phyloP scores from a whole-genome alignment of 192 early-diverging fungal species.

The Coemansia sp. region DNA sequence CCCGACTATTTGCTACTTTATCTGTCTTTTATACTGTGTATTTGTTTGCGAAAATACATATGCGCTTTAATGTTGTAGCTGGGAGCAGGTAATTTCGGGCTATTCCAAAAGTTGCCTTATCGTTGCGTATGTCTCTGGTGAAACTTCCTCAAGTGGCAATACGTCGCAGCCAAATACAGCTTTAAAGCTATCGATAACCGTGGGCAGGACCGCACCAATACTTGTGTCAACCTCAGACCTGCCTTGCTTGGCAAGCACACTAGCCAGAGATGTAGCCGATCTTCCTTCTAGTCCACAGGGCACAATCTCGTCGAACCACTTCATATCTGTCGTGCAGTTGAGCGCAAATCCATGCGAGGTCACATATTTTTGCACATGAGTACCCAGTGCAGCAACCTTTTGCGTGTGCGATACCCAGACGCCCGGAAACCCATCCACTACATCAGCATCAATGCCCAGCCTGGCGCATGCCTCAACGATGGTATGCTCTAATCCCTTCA shows the following conservation, averaged over 20 bases:
- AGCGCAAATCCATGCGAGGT: conserved; percentile 94
- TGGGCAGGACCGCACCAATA: conserved; percentile 22
- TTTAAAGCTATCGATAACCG: conserved; percentile 36
- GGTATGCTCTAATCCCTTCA: conserved; percentile 74
- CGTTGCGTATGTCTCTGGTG: conserved; percentile 24
- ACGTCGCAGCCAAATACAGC: conserved; percentile 35
- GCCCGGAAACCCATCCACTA: conserved; percentile 77
- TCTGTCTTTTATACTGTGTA: neutral
- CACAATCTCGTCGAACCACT: conserved; percentile 88
- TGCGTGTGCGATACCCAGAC: conserved; percentile 85
- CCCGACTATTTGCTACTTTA: neutral
- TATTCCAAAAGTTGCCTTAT: conserved; percentile 27
- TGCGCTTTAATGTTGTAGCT: neutral
- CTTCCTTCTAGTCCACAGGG: conserved; percentile 87
- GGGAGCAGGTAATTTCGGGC: neutral
- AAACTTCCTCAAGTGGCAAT: conserved; percentile 33
- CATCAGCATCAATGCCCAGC: conserved; percentile 65
- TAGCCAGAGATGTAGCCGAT: conserved; percentile 70
- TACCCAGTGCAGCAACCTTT: conserved; percentile 95
- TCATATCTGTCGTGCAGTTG: conserved; percentile 89
- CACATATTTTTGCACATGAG: conserved; percentile 85
- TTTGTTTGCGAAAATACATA: neutral
- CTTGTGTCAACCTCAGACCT: conserved; percentile 3
- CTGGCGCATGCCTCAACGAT: conserved; percentile 74
- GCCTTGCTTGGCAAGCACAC: conserved; percentile 10